Percentiles rank a stretch among this genome's conserved stretches.
phyloP scores from a whole-genome alignment of 1,139 yeast genomes.

The Zhuliangozyma blackwelliae region DNA sequence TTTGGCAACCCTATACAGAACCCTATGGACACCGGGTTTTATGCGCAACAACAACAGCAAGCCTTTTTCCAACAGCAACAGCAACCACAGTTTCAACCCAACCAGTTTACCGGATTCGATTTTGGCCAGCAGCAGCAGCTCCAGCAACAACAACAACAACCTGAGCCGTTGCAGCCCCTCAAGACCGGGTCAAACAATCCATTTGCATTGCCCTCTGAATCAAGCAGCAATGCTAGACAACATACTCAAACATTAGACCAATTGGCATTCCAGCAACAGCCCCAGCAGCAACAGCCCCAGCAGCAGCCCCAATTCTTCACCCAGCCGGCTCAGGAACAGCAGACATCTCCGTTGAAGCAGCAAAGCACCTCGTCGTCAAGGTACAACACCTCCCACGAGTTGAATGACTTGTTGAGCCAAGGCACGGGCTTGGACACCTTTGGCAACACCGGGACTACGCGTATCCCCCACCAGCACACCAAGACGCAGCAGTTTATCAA shows the following conservation, averaged over 20 bases:
- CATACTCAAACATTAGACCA: conserved; percentile 19
- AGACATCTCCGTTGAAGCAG: conserved; percentile 13
- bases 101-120: conserved; percentile 29
- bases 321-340: conserved; percentile 20
- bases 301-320: conserved; percentile 21
- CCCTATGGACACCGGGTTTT: conserved; percentile 51
- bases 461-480: conserved; percentile 93
- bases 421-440: conserved; percentile 95
- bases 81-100: conserved; percentile 28
- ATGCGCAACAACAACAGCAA: conserved; percentile 19
- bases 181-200: conserved; percentile 90
- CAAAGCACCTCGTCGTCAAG: conserved; percentile 33
- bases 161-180: conserved; percentile 48
- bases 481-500: conserved; percentile 74
- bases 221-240: conserved; percentile 12
- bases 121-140: conserved; percentile 30
- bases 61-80: conserved; percentile 30
- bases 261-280: conserved; percentile 21
- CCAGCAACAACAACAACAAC: conserved; percentile 26
- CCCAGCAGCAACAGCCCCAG: conserved; percentile 19
- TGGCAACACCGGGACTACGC: conserved; percentile 86
- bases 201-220: conserved; percentile 53
- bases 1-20: conserved; percentile 74
- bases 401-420: conserved; percentile 72
- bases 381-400: conserved; percentile 58